phyloP scores from a whole-genome alignment of 1,284 basidiomycete species.

The Boletus subluridellus region DNA sequence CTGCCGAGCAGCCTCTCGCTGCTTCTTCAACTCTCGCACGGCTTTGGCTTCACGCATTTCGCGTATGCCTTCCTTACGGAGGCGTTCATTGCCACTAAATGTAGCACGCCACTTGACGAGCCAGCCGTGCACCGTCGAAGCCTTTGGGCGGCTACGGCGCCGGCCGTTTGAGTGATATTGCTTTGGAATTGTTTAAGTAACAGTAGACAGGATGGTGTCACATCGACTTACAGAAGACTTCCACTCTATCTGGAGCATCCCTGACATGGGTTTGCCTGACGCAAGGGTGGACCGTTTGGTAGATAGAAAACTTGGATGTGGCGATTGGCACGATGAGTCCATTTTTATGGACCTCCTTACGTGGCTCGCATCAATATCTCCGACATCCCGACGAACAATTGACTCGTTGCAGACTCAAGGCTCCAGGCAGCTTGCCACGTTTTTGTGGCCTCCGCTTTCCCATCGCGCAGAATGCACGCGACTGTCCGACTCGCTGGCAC shows the following conservation, averaged over 20 bases:
- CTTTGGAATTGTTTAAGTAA: conserved; percentile 11
- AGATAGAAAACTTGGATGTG: conserved; percentile 11
- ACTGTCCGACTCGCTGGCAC: conserved; percentile 6
- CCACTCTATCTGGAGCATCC: conserved; percentile 42
- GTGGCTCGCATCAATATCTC: conserved; percentile 6
- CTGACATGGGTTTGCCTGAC: conserved; percentile 3
- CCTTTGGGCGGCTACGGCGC: conserved; percentile 47
- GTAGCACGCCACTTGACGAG: conserved; percentile 76
- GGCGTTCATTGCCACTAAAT: conserved; percentile 58
- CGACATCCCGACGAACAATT: conserved; percentile 12
- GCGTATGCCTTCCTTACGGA: conserved; percentile 47
- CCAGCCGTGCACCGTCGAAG: conserved; percentile 72
- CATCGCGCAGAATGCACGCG: conserved; percentile 1
- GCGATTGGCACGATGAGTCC: conserved; percentile 5
- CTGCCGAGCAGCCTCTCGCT: conserved; percentile 22
- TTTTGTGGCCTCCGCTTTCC: conserved; percentile 5
- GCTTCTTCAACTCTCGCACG: conserved; percentile 24
- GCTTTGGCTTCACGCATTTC: conserved; percentile 55
- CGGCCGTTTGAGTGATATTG: conserved; percentile 51
- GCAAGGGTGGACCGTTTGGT: conserved; percentile 3
- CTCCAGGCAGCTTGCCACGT: conserved; percentile 6
- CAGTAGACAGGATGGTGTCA: conserved; percentile 1
- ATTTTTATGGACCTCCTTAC: conserved; percentile 26
- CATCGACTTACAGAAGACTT: conserved; percentile 34
- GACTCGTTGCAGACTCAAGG: not conserved